These are phyloP conservation scores for Phialophora verrucosa DNA, from an alignment of 2,329 filamentous ascomycete genomes.

Conservation along the genomic window DNA sequence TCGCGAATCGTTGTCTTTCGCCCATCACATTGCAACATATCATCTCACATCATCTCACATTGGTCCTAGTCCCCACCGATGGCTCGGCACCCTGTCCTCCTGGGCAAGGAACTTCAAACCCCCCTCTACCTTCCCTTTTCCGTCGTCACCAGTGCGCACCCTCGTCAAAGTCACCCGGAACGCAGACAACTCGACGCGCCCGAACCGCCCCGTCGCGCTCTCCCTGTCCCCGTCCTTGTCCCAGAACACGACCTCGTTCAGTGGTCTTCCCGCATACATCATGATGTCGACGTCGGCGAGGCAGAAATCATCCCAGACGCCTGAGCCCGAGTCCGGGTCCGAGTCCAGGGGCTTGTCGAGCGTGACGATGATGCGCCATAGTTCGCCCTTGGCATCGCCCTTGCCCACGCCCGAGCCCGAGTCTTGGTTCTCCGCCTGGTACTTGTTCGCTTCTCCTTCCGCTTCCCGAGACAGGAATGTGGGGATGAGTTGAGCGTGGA, in stretches of 20 bases:
- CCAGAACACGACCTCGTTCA: conserved; percentile 49
- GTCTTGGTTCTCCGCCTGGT: no score
- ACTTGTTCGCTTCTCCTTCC: neutral
- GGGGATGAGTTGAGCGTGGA: conserved; percentile 33
- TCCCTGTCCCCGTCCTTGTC: conserved; percentile 24
- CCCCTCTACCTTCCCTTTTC: neutral
- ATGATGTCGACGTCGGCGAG: conserved; percentile 42
- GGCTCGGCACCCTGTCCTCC: no score
- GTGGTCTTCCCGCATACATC: conserved; percentile 44
- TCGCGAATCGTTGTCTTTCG: no score
- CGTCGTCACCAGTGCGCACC: neutral
- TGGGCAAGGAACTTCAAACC: no score
- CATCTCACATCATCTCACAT: no score
- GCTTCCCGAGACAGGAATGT: conserved; percentile 31
- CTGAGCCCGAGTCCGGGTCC: no score
- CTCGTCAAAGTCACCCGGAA: conserved; percentile 37
- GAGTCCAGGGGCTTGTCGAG: conserved; percentile 2
- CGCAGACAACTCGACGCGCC: neutral
- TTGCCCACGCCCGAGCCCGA: no score
- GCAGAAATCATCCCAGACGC: conserved; percentile 46
- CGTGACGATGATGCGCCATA: conserved; percentile 43
- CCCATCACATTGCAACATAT: no score
- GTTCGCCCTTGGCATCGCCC: conserved; percentile 39
- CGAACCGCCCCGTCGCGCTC: neutral
- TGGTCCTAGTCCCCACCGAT: no score